These are phyloP conservation scores for Colletotrichum sp. DNA, from an alignment of 2,329 filamentous ascomycete genomes.

Conservation along the genomic window DNA sequence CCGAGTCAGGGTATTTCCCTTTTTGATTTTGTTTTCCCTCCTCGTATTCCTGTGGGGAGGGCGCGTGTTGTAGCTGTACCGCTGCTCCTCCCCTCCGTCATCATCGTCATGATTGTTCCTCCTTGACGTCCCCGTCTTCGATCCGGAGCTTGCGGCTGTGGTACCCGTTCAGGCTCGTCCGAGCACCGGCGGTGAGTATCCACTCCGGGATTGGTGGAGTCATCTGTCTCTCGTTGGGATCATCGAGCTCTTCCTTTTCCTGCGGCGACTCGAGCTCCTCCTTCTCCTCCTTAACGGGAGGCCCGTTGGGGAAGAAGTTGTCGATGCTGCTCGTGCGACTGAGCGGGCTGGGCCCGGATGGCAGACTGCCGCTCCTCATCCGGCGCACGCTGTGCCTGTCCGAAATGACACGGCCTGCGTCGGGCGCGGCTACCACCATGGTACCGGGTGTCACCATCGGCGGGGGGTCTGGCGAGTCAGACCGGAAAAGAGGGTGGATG, in stretches of 20 bases:
- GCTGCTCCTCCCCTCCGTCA: not conserved
- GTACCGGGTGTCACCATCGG: constrained; percentile 72
- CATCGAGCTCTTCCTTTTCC: constrained; percentile 17
- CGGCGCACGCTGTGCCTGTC: constrained; percentile 56
- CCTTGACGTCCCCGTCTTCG: constrained; percentile 17
- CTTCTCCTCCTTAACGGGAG: constrained; percentile 28
- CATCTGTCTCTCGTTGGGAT: constrained; percentile 47
- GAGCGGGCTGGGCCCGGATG: constrained; percentile 52
- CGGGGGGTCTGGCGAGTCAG: constrained; percentile 71
- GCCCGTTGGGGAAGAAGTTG: constrained; percentile 36
- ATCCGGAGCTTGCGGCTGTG: constrained; percentile 40
- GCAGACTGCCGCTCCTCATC: constrained; percentile 61
- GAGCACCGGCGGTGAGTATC: constrained; percentile 59
- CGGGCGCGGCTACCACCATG: constrained; percentile 71
- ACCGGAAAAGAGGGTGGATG: constrained; percentile 80
- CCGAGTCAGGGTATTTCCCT: constrained; percentile 1
- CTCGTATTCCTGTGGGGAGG: not conserved
- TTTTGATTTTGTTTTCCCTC: not conserved
- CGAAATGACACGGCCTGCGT: constrained; percentile 68
- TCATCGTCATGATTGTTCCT: constrained; percentile 27
- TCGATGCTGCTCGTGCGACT: constrained; percentile 56
- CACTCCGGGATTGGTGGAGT: constrained; percentile 68
- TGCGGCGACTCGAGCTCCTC: constrained; percentile 23
- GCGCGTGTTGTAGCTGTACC: not conserved
- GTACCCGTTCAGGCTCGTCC: constrained; percentile 54